Evolutionary conservation across 352 stramenopile genomes (phyloP).

Genomic region (Phytophthora melonis): DNA sequence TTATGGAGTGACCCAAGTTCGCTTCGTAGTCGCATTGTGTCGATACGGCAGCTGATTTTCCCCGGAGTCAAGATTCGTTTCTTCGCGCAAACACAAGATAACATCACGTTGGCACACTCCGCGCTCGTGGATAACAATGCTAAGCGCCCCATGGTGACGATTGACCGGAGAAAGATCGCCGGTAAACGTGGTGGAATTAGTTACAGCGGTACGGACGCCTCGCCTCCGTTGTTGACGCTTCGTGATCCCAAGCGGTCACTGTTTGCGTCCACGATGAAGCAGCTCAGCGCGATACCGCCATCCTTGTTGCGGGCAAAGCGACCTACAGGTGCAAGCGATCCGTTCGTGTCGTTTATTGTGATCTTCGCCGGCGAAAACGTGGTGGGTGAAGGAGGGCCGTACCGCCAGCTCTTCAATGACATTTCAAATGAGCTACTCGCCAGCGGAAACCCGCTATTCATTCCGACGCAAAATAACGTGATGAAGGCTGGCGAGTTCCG

Average conservation of each 20-base stretch:
- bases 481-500: constrained; percentile 80
- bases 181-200: constrained; percentile 33
- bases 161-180: constrained; percentile 70
- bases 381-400: constrained; percentile 80
- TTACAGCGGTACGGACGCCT: constrained; percentile 7
- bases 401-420: constrained; percentile 85
- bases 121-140: constrained; percentile 50
- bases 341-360: constrained; percentile 86
- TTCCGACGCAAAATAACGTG: constrained; percentile 76
- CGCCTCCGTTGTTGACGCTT: constrained; percentile 38
- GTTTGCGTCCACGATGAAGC: constrained; percentile 70
- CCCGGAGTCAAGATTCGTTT: constrained; percentile 81
- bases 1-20: constrained; percentile 60
- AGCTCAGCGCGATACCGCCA: constrained; percentile 58
- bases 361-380: constrained; percentile 84
- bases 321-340: constrained; percentile 79
- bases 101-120: constrained; percentile 65
- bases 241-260: constrained; percentile 65
- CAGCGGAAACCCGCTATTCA: constrained; percentile 60
- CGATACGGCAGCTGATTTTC: constrained; percentile 76
- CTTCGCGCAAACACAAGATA: constrained; percentile 75
- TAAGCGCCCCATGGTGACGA: constrained; percentile 74
- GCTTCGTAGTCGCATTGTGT: constrained; percentile 58
- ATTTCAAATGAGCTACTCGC: constrained; percentile 74
- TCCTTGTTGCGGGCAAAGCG: constrained; percentile 70